Evolutionary conservation across 2,329 filamentous ascomycete species (phyloP).

Genomic region (Apiospora marii): DNA sequence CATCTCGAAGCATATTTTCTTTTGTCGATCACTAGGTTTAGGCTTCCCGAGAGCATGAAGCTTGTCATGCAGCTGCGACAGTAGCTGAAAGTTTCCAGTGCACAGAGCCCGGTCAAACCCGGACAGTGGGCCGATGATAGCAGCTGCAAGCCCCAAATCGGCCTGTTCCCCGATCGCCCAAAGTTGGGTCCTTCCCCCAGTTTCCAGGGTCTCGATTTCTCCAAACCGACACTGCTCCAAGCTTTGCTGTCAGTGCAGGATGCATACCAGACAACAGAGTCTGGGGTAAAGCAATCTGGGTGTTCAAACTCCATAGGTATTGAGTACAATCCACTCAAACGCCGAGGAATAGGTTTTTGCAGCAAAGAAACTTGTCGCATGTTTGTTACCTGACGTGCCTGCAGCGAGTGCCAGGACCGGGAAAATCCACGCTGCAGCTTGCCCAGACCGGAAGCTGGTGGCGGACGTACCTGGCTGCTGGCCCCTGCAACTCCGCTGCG

Average conservation of each 20-base stretch:
- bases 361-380: background rate
- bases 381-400: background rate
- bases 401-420: background rate
- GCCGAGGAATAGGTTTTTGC: background rate
- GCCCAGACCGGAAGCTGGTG: conserved; percentile 8
- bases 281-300: background rate
- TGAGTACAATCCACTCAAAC: too few species aligned
- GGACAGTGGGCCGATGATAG: background rate
- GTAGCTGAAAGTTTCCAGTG: background rate
- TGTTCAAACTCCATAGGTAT: background rate
- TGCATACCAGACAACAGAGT: background rate
- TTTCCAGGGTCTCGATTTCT: background rate
- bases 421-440: background rate
- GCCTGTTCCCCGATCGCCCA: conserved; percentile 7
- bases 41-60: background rate
- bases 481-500: background rate
- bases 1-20: too few species aligned
- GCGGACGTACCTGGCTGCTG: background rate
- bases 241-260: background rate
- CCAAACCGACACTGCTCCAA: background rate
- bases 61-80: background rate
- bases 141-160: background rate
- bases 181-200: background rate
- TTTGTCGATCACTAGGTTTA: too few species aligned
- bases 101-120: background rate